Evolutionary conservation across 768 basidiomycete genomes (phyloP), one percentile per base, ranked within the genome.

Genomic region (Pleurotus ostreatus): DNA sequence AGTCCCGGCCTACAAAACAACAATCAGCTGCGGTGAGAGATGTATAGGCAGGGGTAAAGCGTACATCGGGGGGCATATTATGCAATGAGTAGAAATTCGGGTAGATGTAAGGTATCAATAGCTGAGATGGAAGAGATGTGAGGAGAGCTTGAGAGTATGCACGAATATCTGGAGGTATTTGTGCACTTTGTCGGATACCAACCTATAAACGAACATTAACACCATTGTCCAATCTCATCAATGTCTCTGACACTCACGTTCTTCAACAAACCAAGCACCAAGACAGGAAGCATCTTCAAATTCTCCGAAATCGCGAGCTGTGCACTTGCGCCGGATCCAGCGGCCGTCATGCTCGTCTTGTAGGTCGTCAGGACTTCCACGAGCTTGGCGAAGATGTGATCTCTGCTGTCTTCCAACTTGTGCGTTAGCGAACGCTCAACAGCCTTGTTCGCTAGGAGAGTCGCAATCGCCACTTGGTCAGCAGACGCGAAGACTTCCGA

Each of bases 281-380:
- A 74, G 20, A 98, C 84, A 2, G 97, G 97, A 40, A 99, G 74
- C 84, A 95, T 88, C 78, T 92, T 94, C 78, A 98, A 64, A 70
- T 98, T 99, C 61, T 96, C 94, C 4, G 90, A 86, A 58, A 95
- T 83, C 11, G 94, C 90, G 57, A 99, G 74, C 66, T 96, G 94
- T 6, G 94, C 94, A 61, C 92, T 95, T 0, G 97, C 95, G 20
- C 95, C 95, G 1, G 90, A 85, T 13, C 94, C 94, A 3, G 89
- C 88, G 20, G 92, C 86, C 9, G 96, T 98, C 89, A 98, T 98
- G 59, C 92, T 96, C 43, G 86, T 85, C 81, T 98, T 98, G 78
- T 94, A 97, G 9, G 91, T 85, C 15, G 84, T 78, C 34, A 97
- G 74, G 49, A 96, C 85, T 49, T 95, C 92, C 40, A 91, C 84